phyloP scores from a whole-genome alignment of 2,329 filamentous ascomycete genomes.

The Fusarium bulbicola region DNA sequence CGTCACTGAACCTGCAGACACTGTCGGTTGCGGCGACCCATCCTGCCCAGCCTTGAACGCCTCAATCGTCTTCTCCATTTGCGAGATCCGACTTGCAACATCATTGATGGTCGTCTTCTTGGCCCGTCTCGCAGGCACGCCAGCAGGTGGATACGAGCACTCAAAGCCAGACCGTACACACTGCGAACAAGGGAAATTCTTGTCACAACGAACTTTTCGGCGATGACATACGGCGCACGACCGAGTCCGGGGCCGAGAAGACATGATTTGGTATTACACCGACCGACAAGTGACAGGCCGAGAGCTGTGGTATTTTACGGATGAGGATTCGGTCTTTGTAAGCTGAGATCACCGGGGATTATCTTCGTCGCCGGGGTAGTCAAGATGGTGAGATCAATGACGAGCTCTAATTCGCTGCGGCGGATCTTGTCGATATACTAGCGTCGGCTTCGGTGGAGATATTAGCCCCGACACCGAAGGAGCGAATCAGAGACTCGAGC shows the following conservation, averaged over 20 bases:
- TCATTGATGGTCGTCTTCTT: constrained; percentile 46
- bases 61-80: constrained; percentile 45
- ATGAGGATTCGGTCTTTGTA: constrained; percentile 3
- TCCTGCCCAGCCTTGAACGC: background rate
- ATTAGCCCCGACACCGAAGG: background rate
- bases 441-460: background rate
- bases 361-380: constrained; percentile 8
- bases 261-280: constrained; percentile 1
- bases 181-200: constrained; percentile 74
- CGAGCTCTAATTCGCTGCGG: background rate
- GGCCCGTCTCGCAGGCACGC: constrained; percentile 37
- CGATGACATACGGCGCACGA: constrained; percentile 55
- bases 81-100: constrained; percentile 48
- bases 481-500: background rate
- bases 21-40: background rate
- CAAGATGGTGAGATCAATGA: background rate
- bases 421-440: background rate
- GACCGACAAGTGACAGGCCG: background rate
- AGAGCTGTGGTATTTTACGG: background rate
- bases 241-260: constrained; percentile 28
- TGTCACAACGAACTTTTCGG: constrained; percentile 77
- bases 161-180: constrained; percentile 60
- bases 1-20: background rate
- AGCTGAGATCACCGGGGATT: background rate
- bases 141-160: constrained; percentile 45